Evolutionary conservation across 2,329 filamentous ascomycete species (phyloP).

Genomic region (Alternaria sp.): DNA sequence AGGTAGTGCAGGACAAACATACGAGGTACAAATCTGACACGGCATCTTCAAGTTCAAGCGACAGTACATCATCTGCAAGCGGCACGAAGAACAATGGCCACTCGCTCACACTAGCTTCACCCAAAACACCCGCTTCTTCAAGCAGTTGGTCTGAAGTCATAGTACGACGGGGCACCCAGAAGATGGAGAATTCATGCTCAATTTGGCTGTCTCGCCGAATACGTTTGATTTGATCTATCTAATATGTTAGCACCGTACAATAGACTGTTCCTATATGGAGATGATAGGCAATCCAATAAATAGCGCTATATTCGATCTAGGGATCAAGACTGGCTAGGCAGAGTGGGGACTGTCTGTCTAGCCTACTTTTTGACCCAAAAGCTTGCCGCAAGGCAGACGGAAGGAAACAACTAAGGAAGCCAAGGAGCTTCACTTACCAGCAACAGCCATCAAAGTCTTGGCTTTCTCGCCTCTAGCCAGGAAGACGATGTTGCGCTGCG

Average conservation of each 20-base stretch:
- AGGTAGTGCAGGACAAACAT: slow-evolving; percentile 35
- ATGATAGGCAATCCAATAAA: slow-evolving; percentile 40
- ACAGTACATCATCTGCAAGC: slow-evolving; percentile 88
- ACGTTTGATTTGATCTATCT: slow-evolving; percentile 85
- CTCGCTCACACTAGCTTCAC: slow-evolving; percentile 88
- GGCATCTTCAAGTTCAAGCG: slow-evolving; percentile 85
- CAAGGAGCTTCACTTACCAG: slow-evolving; percentile 68
- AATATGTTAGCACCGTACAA: slow-evolving; percentile 59
- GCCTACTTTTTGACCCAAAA: slow-evolving; percentile 67
- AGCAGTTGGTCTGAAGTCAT: slow-evolving; percentile 89
- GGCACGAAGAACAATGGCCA: slow-evolving; percentile 90
- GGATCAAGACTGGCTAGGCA: slow-evolving; percentile 65
- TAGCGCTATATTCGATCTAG: slow-evolving; percentile 56
- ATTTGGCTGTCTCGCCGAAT: slow-evolving; percentile 86
- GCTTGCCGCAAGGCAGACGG: slow-evolving; percentile 8
- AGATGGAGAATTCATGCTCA: slow-evolving; percentile 95
- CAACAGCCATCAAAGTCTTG: slow-evolving; percentile 82
- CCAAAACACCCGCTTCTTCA: slow-evolving; percentile 90
- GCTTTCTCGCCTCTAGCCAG: slow-evolving; percentile 89
- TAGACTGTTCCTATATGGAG: slow-evolving; percentile 37
- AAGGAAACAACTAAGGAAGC: slow-evolving; percentile 16
- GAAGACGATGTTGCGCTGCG: slow-evolving; percentile 94
- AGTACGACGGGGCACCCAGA: slow-evolving; percentile 93
- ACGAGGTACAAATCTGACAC: slow-evolving; percentile 87
- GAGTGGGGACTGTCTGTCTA: slow-evolving; percentile 63